Evolutionary conservation across 306 rosid species (phyloP).

Genomic region (Fagus crenata): DNA sequence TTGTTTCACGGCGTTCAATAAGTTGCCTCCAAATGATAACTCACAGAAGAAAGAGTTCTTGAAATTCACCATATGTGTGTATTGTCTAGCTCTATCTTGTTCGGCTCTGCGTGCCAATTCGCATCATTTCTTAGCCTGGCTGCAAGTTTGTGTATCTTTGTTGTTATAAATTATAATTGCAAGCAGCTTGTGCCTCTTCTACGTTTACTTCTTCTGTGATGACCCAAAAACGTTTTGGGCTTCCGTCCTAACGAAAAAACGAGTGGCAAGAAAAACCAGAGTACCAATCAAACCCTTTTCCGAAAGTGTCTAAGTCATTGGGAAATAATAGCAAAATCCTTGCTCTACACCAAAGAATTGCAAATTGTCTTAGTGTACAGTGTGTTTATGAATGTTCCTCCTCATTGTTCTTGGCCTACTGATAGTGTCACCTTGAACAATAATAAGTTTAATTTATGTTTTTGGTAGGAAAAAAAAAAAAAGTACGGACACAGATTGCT

Average conservation of each 20-base stretch:
- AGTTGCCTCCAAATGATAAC: constrained; percentile 7
- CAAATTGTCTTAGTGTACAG: too few relatives aligned
- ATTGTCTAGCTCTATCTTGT: constrained; percentile 13
- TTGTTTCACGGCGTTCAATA: neutral
- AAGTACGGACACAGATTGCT: too few relatives aligned
- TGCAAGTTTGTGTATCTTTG: neutral
- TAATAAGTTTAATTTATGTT: too few relatives aligned
- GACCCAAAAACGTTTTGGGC: neutral
- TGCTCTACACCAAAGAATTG: too few relatives aligned
- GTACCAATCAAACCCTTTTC: neutral
- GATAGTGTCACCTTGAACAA: too few relatives aligned
- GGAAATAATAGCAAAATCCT: neutral
- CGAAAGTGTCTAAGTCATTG: neutral
- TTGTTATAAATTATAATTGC: constrained; percentile 1
- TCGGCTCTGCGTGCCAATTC: constrained; percentile 18
- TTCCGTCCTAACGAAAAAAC: neutral
- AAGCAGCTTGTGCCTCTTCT: constrained; percentile 18
- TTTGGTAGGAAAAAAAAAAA: too few relatives aligned
- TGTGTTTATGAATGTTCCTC: neutral
- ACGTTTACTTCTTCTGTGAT: constrained; percentile 11
- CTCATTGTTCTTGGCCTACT: too few relatives aligned
- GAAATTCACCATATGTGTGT: constrained; percentile 15
- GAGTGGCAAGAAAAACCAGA: too few relatives aligned
- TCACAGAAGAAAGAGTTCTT: constrained; percentile 11
- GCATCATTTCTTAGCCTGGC: neutral